These are phyloP conservation scores for Cryptococcus sp. DNA, from an alignment of 1,284 basidiomycete species.

Conservation along the genomic window DNA sequence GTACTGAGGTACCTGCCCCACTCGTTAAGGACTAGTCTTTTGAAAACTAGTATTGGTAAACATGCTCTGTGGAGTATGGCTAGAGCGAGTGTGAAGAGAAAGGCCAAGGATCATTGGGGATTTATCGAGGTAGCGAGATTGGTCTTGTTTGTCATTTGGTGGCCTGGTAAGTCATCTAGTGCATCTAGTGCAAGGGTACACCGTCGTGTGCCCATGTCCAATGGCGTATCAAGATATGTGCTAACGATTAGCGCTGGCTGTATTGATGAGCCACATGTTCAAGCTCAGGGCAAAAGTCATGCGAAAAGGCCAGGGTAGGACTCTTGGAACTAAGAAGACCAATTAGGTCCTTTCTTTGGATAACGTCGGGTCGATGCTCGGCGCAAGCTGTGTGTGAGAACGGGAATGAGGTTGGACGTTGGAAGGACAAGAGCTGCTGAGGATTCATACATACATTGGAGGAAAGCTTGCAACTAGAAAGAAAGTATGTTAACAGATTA, in stretches of 20 bases:
- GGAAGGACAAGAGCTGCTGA: too few species aligned
- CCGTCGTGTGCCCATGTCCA: neutral
- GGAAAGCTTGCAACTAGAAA: too few species aligned
- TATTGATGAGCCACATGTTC: neutral
- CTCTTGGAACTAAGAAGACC: neutral
- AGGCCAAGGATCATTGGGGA: constrained; percentile 21
- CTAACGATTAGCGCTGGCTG: neutral
- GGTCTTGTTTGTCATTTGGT: constrained; percentile 75
- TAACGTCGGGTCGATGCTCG: too few species aligned
- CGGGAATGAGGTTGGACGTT: too few species aligned
- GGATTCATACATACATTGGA: too few species aligned
- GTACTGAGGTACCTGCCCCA: constrained; percentile 14
- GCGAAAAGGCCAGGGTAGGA: neutral
- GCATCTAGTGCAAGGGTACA: neutral
- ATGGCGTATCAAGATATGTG: neutral
- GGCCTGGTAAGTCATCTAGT: constrained; percentile 65
- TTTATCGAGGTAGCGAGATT: constrained; percentile 55
- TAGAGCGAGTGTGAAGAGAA: constrained; percentile 15
- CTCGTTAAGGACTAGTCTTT: constrained; percentile 15
- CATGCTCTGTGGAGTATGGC: constrained; percentile 31
- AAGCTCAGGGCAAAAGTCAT: constrained; percentile 1
- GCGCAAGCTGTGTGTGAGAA: too few species aligned
- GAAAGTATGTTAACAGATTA: too few species aligned
- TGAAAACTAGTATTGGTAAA: constrained; percentile 26
- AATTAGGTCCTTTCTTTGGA: neutral